phyloP scores from a whole-genome alignment of 2,329 filamentous ascomycete species.

The Cladophialophora carrionii region DNA sequence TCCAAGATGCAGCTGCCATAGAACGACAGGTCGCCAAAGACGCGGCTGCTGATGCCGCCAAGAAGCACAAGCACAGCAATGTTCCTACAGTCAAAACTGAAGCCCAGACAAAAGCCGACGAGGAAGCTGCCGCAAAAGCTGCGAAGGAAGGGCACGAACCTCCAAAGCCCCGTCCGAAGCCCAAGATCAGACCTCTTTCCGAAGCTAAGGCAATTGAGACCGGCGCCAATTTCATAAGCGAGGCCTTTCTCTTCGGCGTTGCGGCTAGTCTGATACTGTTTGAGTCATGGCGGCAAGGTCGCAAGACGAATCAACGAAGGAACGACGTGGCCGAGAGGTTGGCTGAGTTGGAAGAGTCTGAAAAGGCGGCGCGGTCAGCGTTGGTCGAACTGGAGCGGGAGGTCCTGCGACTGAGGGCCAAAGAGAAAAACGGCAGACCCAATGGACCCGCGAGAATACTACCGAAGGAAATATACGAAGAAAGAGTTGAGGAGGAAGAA shows the following conservation, averaged over 20 bases:
- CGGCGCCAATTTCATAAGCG: conserved; percentile 70
- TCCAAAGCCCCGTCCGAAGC: conserved; percentile 51
- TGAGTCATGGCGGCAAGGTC: conserved; percentile 63
- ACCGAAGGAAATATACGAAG: conserved; percentile 48
- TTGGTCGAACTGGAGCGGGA: conserved; percentile 53
- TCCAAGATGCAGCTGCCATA: conserved; percentile 62
- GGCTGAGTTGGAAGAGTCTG: conserved; percentile 59
- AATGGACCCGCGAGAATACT: conserved; percentile 44
- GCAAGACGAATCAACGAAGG: conserved; percentile 63
- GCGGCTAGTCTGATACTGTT: conserved; percentile 65
- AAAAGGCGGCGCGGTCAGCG: conserved; percentile 47
- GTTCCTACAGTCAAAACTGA: conserved; percentile 66
- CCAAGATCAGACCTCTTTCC: conserved; percentile 65
- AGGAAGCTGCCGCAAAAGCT: conserved; percentile 53
- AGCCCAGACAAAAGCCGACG: conserved; percentile 61
- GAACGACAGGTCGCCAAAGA: conserved; percentile 53
- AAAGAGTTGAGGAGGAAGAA: conserved; percentile 40
- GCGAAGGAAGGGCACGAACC: conserved; percentile 51
- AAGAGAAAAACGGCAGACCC: conserved; percentile 40
- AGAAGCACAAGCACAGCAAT: conserved; percentile 57
- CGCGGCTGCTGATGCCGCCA: conserved; percentile 57
- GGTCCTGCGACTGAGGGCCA: conserved; percentile 47
- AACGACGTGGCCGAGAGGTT: conserved; percentile 65
- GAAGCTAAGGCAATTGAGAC: conserved; percentile 71
- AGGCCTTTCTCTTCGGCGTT: conserved; percentile 68